Conservation (phyloP, 2,329 filamentous ascomycete genomes). For the Nemania sp. region DNA sequence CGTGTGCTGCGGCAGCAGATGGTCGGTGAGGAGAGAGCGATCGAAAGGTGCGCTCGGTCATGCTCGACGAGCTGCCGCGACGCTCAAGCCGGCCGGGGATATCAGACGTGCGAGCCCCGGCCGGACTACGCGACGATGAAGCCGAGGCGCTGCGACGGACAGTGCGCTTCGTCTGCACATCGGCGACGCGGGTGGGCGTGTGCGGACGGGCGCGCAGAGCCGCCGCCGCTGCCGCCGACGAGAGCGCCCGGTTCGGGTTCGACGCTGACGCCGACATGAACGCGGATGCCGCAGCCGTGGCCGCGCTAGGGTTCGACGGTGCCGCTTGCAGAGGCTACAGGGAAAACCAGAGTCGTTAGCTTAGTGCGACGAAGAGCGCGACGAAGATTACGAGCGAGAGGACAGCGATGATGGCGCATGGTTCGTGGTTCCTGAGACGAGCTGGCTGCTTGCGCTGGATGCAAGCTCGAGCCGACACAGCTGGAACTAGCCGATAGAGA, state of each 20-base stretch:
- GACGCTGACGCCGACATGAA: constrained; percentile 68
- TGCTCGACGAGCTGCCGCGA: constrained; percentile 73
- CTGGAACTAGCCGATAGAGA: no score
- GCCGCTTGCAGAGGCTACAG: constrained; percentile 64
- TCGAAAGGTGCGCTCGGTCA: constrained; percentile 87
- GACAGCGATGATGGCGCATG: no score
- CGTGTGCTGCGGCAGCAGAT: constrained; percentile 42
- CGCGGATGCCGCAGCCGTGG: constrained; percentile 79
- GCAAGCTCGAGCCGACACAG: no score
- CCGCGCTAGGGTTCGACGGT: constrained; percentile 71
- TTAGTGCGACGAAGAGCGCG: no score
- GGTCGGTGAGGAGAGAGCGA: constrained; percentile 66
- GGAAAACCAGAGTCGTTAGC: constrained; percentile 21
- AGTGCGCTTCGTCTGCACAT: constrained; percentile 87
- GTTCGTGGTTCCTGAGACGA: no score
- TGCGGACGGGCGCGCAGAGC: constrained; percentile 78
- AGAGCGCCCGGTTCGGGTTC: constrained; percentile 66
- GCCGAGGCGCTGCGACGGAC: constrained; percentile 71
- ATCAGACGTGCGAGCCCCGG: constrained; percentile 43
- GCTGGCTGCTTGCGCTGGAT: no score
- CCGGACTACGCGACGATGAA: constrained; percentile 62
- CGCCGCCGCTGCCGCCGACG: constrained; percentile 82
- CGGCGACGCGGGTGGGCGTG: constrained; percentile 76
- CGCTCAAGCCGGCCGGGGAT: constrained; percentile 56
- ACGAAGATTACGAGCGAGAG: no score